Percentiles rank a stretch among this genome's conserved stretches.
Conservation (phyloP, 139 green algal genomes). For the Chlorella sp. region DNA sequence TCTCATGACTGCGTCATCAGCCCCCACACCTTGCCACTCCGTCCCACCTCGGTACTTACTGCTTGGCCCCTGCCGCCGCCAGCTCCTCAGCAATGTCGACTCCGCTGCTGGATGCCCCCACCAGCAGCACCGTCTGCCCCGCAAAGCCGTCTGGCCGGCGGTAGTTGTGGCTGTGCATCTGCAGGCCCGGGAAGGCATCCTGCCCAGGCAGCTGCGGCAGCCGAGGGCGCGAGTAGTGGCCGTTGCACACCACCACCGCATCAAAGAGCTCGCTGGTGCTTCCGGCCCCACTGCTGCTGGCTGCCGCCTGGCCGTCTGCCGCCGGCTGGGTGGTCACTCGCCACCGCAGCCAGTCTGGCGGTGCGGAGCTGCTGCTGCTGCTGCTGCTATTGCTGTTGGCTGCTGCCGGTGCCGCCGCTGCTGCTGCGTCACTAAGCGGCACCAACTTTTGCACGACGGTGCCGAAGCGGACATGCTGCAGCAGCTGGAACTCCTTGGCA, state of each 20-base stretch:
- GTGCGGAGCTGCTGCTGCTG: background rate
- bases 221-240: constrained; percentile 20
- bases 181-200: constrained; percentile 1
- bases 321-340: background rate
- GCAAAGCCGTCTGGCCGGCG: constrained; percentile 28
- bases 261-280: constrained; percentile 60
- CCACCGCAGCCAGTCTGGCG: constrained; percentile 17
- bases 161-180: constrained; percentile 66
- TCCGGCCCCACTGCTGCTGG: background rate
- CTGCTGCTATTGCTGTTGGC: background rate
- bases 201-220: constrained; percentile 41
- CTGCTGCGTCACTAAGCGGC: background rate
- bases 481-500: constrained; percentile 54
- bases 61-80: constrained; percentile 12
- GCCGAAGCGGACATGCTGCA: constrained; percentile 40
- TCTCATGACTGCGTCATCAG: too few relatives aligned
- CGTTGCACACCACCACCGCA: constrained; percentile 80
- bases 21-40: too few relatives aligned
- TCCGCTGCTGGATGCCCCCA: constrained; percentile 73
- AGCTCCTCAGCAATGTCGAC: constrained; percentile 69
- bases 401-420: background rate
- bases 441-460: constrained; percentile 38
- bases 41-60: background rate
- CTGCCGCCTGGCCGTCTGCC: background rate
- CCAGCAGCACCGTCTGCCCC: constrained; percentile 63